Evolutionary conservation across 1,284 basidiomycete species (phyloP), one percentile per base, ranked within the genome.

Genomic region (Ceratobasidium sp.): DNA sequence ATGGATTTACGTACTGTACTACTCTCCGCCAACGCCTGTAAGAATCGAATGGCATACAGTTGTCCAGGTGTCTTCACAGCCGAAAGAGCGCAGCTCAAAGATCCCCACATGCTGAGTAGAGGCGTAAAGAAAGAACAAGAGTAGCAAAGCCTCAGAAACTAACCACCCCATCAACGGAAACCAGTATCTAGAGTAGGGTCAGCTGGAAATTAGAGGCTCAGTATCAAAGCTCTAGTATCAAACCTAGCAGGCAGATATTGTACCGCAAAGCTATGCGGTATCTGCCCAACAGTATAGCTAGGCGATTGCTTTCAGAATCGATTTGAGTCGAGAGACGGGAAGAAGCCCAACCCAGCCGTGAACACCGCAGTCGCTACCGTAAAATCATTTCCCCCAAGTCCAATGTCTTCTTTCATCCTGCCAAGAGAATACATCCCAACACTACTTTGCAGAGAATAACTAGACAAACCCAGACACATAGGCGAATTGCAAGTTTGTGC

Each of bases 1-100:
- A n/a, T n/a, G n/a, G n/a, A n/a, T n/a, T n/a, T n/a, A 64, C 71
- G 11, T n/a, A 74, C 71, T 15, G 71, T 74, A 54, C 71, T 74
- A n/a, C 71, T 74, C 26, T 74, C 71, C 11, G 71, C 71, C 6
- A 74, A 35, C 5, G 71, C 71, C 35, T 74, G 71, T 5, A 74
- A 28, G 47, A 74, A 74, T 15, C 71, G 58, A 31, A 74, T 53
- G 3, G 71, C 60, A 26, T 74, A 74, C 8, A 74, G 17, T 26
- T 74, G 71, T 11, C 71, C 71, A 10, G 71, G 71, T 15, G 71
- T 63, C 28, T 63, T 64, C 28, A 74, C 60, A 20, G 71, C 60
- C 17, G 71, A 74, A 3, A 74, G 60, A 6, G 60, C 71, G 42
- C 71, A 74, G 23, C 71, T 74, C 47, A 74, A 28, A 15, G 60